Evolutionary conservation across 768 basidiomycete species (phyloP), one percentile per base, ranked within the genome.

Genomic region (Serendipita sp.): DNA sequence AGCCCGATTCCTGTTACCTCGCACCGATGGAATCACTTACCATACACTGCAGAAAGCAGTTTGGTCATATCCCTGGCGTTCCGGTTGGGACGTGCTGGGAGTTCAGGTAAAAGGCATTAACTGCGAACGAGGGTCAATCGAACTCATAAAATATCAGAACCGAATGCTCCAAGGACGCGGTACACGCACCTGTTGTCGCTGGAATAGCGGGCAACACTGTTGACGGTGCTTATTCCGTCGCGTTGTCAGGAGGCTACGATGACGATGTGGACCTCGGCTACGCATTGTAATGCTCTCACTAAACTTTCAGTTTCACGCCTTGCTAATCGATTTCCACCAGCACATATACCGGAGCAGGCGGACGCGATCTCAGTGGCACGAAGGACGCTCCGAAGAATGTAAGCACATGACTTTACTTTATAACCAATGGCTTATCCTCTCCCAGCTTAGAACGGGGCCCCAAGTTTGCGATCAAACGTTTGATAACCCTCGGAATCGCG

Each of bases 141-240:
- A 22, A 62, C 20, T 66, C 58, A 2, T 44, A 34, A 31, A 14
- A 34, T 20, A 65, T 38, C 44, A 81, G 82, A 61, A 75, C 78
- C 61, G 77, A 76, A 44, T 93, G 90, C 66, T 88, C 88, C 53
- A 73, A 70, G 1, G 91, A 89, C 70, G 79, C 91, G 4, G 75
- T 95, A 63, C 92, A 95, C 67, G 90, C 90, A 1, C 90, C 91
- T 0, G 83, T 81, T 76, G 91, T 95, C 3, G 86, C 81, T 38
- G 93, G 93, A 0, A 94, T 96, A 45, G 76, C 83, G 4, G 80
- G 79, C 31, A 77, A 84, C 2, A 73, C 74, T 0, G 65, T 84
- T 3, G 67, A 66, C 1, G 92, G 93, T 1, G 87, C 89, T 1
- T 88, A 86, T 66, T 91, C 88, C 45, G 80, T 96, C 14, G 91